A percentile compares a stretch with the other conserved stretches of the same genome.
phyloP scores from a whole-genome alignment of 1,284 basidiomycete species.

The Rhizoctonia solani region DNA sequence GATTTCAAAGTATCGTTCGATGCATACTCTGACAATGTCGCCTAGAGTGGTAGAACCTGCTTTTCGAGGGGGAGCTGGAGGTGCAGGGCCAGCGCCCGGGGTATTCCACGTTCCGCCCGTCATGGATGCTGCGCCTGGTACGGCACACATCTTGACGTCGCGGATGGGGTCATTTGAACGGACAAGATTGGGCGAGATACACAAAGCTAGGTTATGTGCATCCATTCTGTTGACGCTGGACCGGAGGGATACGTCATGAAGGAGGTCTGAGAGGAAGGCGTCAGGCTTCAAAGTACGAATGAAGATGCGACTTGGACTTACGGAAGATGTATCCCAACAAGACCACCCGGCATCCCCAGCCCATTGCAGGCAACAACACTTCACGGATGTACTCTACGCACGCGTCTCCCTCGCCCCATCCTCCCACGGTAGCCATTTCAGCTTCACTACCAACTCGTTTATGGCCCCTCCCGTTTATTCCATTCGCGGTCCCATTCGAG shows the following conservation, averaged over 20 bases:
- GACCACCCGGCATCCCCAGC: conserved; percentile 66
- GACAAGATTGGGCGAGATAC: conserved; percentile 77
- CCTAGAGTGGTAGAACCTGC: conserved; percentile 68
- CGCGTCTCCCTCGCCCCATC: conserved; percentile 33
- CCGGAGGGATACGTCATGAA: conserved; percentile 74
- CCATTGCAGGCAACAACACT: conserved; percentile 64
- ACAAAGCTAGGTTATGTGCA: conserved; percentile 77
- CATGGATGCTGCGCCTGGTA: conserved; percentile 54
- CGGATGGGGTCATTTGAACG: conserved; percentile 65
- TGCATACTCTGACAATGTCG: conserved; percentile 72
- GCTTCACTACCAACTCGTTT: conserved; percentile 28
- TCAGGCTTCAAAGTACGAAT: background rate
- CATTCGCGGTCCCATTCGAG: background rate
- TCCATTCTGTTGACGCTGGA: conserved; percentile 75
- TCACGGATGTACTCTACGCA: conserved; percentile 66
- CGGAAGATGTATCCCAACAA: conserved; percentile 72
- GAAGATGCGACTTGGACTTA: conserved; percentile 49
- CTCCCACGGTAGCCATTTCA: conserved; percentile 27
- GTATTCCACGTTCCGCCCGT: conserved; percentile 28
- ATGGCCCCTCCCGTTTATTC: conserved; percentile 1
- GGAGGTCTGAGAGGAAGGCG: conserved; percentile 56
- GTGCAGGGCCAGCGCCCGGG: background rate
- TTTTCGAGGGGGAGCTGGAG: conserved; percentile 36
- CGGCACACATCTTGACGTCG: conserved; percentile 71
- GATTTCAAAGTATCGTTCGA: conserved; percentile 80